Base-by-base conservation (phyloP, 495 filamentous ascomycete genomes). In the Zalerion maritima region DNA sequence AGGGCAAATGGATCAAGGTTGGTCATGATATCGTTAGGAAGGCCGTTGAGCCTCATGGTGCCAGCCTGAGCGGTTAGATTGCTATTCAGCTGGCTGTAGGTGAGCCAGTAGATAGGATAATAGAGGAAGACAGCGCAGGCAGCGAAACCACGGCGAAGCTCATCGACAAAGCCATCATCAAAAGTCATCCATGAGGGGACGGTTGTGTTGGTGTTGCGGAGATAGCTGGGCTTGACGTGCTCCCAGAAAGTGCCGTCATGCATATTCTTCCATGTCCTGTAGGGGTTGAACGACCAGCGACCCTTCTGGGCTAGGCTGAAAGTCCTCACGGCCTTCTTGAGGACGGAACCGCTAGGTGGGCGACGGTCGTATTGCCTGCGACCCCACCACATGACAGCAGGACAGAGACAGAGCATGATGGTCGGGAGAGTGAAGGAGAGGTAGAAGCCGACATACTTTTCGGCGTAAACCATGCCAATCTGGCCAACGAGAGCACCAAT, bases 371-470 rank as follows among this genome's bases (percentile, higher is more conserved):
- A 84, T 16, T 61, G 60, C 14, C 68, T 67, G 27, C 62, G 65
- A 47, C 73, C 75, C 34, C 60, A 44, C 32, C 59, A 62, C 36
- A 85, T 52, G n/a, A 83, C 67, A 0, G 60, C n/a, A 0, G 75
- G 75, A 36, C 69, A 75, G 34, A 71, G 30, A 31, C 61, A 57
- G 45, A 81, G 56, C 17, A 68, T 36, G 28, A 58, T 37, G 1
- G 73, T 78, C 5, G 75, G 74, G 10, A 81, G 57, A 4, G 66
- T 52, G 42, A 51, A 81, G 1, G 75, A 59, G n/a, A 82, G 60
- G 62, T 69, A 85, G 57, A 81, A 85, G 13, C 79, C 79, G 32
- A 83, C 72, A 31, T 79, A 80, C 34, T 75, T 67, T 53, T 80
- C 77, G 5, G 69, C 67, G 42, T 78, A 79, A 16, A 70, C 67